Evolutionary conservation across 768 basidiomycete species (phyloP).

Genomic region (Gloeostereum incarnatum): DNA sequence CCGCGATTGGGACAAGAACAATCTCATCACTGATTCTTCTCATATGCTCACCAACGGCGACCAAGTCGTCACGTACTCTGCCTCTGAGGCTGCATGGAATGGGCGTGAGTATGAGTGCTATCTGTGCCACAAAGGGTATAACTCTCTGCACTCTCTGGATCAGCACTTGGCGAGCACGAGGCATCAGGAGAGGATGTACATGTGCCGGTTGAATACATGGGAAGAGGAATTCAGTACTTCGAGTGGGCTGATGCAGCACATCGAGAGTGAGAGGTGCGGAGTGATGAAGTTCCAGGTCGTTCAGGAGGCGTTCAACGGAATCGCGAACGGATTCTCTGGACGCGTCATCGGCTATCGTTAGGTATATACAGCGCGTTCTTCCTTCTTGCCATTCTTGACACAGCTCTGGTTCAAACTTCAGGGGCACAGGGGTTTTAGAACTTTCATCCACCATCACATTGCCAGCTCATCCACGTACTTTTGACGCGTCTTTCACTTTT

Average conservation of each 20-base stretch:
- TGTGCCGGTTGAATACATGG: conserved; percentile 44
- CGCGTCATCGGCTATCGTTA: no score
- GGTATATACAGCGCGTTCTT: no score
- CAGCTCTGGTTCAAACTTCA: no score
- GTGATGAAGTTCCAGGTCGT: conserved; percentile 37
- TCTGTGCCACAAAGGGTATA: conserved; percentile 40
- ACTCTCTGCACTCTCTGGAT: conserved; percentile 37
- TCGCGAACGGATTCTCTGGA: conserved; percentile 18
- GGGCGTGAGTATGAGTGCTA: conserved; percentile 51
- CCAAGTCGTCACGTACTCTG: conserved; percentile 17
- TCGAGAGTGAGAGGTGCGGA: conserved; percentile 56
- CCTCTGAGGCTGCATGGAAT: conserved; percentile 31
- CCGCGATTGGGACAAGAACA: conserved; percentile 29
- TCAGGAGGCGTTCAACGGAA: conserved; percentile 23
- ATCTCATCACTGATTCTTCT: conserved; percentile 46
- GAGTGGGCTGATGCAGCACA: conserved; percentile 53
- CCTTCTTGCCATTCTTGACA: no score
- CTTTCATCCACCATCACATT: no score
- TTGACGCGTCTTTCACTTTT: no score
- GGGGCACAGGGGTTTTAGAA: no score
- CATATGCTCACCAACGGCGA: conserved; percentile 31
- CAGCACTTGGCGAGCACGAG: conserved; percentile 55
- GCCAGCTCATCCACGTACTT: no score
- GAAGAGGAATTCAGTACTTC: conserved; percentile 33
- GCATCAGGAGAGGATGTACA: conserved; percentile 43